Evolutionary conservation across 495 filamentous ascomycete species (phyloP).

Genomic region (Lepidopterella palustris): DNA sequence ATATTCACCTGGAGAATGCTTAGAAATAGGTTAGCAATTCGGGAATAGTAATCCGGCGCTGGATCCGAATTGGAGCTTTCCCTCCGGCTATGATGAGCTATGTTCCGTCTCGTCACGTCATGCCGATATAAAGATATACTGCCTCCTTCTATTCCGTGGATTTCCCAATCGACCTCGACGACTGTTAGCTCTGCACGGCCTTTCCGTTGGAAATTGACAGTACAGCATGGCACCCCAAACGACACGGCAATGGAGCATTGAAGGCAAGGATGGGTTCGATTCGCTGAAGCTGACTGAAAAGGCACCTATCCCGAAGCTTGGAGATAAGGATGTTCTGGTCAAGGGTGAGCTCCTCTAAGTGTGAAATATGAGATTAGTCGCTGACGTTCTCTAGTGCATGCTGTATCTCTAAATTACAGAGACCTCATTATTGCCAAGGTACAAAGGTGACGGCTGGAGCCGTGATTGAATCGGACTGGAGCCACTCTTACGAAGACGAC

Average conservation of each 20-base stretch:
- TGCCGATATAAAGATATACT: no score
- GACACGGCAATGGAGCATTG: slow-evolving; percentile 61
- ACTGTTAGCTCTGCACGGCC: not conserved
- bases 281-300: slow-evolving; percentile 51
- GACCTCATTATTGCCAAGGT: slow-evolving; percentile 71
- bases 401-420: slow-evolving; percentile 75
- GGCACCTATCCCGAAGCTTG: slow-evolving; percentile 51
- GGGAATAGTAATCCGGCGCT: no score
- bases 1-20: no score
- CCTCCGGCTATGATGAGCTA: no score
- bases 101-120: no score
- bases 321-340: slow-evolving; percentile 69
- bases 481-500: no score
- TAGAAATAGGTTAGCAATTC: no score
- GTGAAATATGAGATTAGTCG: not conserved
- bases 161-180: not conserved
- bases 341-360: slow-evolving; percentile 36
- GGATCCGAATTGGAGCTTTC: no score
- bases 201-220: not conserved
- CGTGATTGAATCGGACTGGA: not conserved
- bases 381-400: slow-evolving; percentile 44
- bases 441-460: slow-evolving; percentile 1
- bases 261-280: slow-evolving; percentile 52
- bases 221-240: slow-evolving; percentile 44
- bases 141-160: no score